Percentiles rank a stretch among this genome's conserved stretches.
These are phyloP conservation scores for Psilocybe sp. DNA, from an alignment of 768 basidiomycete genomes.

Conservation along the genomic window DNA sequence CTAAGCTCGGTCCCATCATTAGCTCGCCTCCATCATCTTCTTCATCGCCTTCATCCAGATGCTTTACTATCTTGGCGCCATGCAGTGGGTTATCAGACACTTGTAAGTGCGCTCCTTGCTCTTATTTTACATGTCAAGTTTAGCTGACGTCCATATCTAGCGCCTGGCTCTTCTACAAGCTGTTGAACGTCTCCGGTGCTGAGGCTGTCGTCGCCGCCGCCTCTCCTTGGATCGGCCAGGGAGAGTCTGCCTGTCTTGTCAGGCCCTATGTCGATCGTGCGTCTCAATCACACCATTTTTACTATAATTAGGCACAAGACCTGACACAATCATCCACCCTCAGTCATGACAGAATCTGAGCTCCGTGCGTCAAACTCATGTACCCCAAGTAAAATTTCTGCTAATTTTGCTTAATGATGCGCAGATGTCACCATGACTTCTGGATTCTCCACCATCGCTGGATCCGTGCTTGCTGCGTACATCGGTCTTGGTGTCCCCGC, in stretches of 20 bases:
- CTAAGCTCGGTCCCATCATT: slow-evolving; percentile 4
- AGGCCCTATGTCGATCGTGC: slow-evolving; percentile 72
- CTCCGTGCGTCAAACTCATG: slow-evolving; percentile 41
- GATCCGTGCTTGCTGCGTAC: slow-evolving; percentile 85
- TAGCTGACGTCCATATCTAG: slow-evolving; percentile 31
- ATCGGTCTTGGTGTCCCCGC: slow-evolving; percentile 75
- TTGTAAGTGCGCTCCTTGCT: slow-evolving; percentile 49
- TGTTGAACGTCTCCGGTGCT: slow-evolving; percentile 90
- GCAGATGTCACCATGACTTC: slow-evolving; percentile 81
- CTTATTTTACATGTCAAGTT: neutral
- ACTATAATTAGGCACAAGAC: neutral
- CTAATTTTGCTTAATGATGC: neutral
- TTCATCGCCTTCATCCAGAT: slow-evolving; percentile 93
- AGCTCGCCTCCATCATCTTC: slow-evolving; percentile 84
- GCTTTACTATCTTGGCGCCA: slow-evolving; percentile 86
- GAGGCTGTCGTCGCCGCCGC: slow-evolving; percentile 92
- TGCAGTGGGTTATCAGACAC: slow-evolving; percentile 90
- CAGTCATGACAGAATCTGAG: slow-evolving; percentile 77
- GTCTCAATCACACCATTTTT: too few species aligned
- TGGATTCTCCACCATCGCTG: slow-evolving; percentile 92
- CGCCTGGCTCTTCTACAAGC: slow-evolving; percentile 92
- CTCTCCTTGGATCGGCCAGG: slow-evolving; percentile 90
- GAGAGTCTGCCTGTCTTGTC: slow-evolving; percentile 84
- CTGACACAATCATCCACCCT: too few species aligned
- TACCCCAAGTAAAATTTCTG: neutral